Evolutionary conservation across 768 basidiomycete genomes (phyloP), one percentile per base, ranked within the genome.

Genomic region (Lentinula sp.): DNA sequence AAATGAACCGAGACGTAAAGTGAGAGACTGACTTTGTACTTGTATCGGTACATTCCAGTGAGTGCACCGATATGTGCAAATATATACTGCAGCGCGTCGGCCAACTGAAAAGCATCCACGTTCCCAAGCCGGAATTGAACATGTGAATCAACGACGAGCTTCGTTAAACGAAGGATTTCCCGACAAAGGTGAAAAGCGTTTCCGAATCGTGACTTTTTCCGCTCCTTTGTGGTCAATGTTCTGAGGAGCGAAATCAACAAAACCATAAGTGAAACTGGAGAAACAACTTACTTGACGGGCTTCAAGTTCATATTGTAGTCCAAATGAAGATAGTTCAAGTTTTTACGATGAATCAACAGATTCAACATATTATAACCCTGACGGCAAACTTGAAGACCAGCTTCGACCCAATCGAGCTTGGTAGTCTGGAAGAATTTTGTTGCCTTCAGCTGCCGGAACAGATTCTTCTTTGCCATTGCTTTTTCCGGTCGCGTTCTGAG

Each of bases 351-450:
- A 66, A 99, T 99, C 63, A 99, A 81, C 34, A 99, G 78, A 74
- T 99, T 99, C 64, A 99, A 79, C 97, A 99, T 99, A 77, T 98
- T 99, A 78, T 97, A 99, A 43, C 97, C 97, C 71, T 99, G 97
- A 65, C 97, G 80, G 78, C 96, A 98, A 57, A 99, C 96, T 74
- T 99, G 97, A 63, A 99, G 76, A 66, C 97, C 97, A 2, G 96
- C 97, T 73, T 99, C 97, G 40, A 99, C 96, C 97, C 97, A 99
- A 73, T 99, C 97, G 66, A 99, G 76, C 65, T 84, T 93, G 4
- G 97, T 99, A 13, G 92, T 93, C 79, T 98, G 97, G 87, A 99
- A 99, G 77, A 99, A 99, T 75, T 98, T 98, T 61, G 97, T 99
- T n/a, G 92, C 89, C 75, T 98, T 98, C 61, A 95, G 80, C 70